Evolutionary conservation across 331 rosid genomes (phyloP), one percentile per base, ranked within the genome.

Genomic region (Quercus tomentella): DNA sequence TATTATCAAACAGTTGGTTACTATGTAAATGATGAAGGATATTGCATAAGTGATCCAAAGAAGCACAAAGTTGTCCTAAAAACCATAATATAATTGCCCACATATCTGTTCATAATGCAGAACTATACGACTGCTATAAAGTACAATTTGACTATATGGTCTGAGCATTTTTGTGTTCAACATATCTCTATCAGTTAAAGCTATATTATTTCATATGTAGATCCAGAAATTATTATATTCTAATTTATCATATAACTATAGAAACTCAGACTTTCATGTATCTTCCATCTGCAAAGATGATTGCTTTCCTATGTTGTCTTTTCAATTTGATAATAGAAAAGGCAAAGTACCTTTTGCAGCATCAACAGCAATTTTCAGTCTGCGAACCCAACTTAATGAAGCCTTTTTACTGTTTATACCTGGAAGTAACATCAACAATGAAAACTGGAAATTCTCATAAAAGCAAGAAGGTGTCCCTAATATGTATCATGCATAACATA

Each of bases 291-390:
- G 45, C 8, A 30, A 65, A 28, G 22, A 18, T 17, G 22, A 65
- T 65, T 16, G 22, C 17, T 65, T 65, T 16, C 70, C 45, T 30
- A 65, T 30, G 45, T 30, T 16, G 23, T 31, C 70, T 28, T 30
- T 45, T 28, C 30, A 52, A 8, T 45, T 55, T 30, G 49, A 11
- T 18, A 30, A 30, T 56, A 25, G 70, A 58, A 43, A 35, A 43
- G 1, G 43, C 17, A 37, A 66, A 9, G 73, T 82, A 94, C 97
- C 98, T 88, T 94, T 94, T 70, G 97, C 97, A 77, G 98, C 97
- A 87, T 94, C 98, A 17, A 91, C 90, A 45, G 97, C 96, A 79
- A 94, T 91, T 89, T 94, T 94, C 88, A 94, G 88, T 88, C 98
- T 86, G 45, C 97, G 86, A 71, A 92, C 90, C 98, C 98, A 94